Base-by-base conservation (phyloP, 2,329 filamentous ascomycete species). In the Sporothrix curviconia region DNA sequence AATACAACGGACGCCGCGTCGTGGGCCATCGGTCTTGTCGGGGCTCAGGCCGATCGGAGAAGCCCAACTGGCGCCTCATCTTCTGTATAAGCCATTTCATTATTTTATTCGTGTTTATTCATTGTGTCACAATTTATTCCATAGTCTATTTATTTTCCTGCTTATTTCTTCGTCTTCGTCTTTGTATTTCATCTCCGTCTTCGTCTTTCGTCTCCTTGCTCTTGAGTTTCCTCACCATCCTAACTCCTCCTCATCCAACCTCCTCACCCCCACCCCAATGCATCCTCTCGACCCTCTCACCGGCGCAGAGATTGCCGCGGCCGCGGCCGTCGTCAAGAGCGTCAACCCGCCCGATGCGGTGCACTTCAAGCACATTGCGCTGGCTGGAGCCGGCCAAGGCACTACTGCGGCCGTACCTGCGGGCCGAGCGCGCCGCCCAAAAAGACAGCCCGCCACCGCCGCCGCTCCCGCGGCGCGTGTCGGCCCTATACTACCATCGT, bases 381-480 rank as follows among this genome's bases (percentile, higher is more conserved):
- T 82, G 14, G n/a, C 65, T 67, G 15, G 79, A 82, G 60, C 79
- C 79, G 0, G 66, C 69, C 1, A 83, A 82, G 66, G 64, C 67
- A 12, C 68, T 72, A 17, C 71, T 82, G 69, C 62, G 76, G 3
- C 57, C 57, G 0, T 82, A 73, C 57, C 68, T 82, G 30, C 51
- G 51, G 5, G 57, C 0, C 72, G 77, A 8, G 66, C 49, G 57
- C 73, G 67, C 66, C 0, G 0, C 22, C 55, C 1, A 32, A 11
- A 32, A 32, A 11, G n/a, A n/a, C n/a, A n/a, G n/a, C n/a, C 24
- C 2, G 19, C 72, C 73, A 12, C 62, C 4, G 19, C 74, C 74
- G 32, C 40, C 49, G 1, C 17, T 69, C 67, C 12, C 72, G 78
- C 2, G 73, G 75, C 56, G 69, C 69, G 4, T 65, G 68, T 6